Conservation (phyloP, 352 stramenopile genomes). For the Saprolegnia diclina region DNA sequence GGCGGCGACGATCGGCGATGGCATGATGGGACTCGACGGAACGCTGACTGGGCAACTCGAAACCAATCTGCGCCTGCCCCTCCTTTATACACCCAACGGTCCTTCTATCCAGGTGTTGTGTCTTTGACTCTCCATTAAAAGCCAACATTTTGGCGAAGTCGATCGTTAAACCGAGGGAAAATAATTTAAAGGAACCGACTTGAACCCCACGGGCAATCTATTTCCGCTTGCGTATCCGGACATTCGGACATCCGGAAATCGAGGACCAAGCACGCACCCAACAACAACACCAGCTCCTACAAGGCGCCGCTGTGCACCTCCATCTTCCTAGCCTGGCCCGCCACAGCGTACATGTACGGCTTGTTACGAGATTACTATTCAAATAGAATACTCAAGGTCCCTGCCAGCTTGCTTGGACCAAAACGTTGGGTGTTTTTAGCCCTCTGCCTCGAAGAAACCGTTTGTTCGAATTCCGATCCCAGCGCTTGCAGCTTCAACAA, state of each 20-base stretch:
- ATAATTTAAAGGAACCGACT: not conserved
- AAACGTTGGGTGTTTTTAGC: not conserved
- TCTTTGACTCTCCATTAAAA: not conserved
- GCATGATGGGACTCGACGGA: slow-evolving; percentile 6
- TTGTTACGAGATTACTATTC: no score
- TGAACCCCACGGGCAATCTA: not conserved
- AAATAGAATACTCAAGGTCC: no score
- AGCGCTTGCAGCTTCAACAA: slow-evolving; percentile 12
- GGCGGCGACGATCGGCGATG: not conserved
- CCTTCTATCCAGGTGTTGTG: not conserved
- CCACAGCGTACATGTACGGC: no score
- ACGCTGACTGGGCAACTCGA: not conserved
- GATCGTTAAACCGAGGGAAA: slow-evolving; percentile 9
- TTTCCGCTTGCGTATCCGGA: slow-evolving; percentile 1
- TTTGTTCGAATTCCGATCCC: not conserved
- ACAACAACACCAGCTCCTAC: no score
- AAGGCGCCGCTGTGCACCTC: no score
- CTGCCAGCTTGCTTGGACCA: no score
- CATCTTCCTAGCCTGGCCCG: no score
- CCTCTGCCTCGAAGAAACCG: not conserved
- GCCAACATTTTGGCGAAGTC: not conserved
- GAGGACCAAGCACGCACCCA: slow-evolving; percentile 2
- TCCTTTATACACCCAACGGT: not conserved
- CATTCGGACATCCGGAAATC: not conserved
- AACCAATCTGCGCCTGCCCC: not conserved